Evolutionary conservation across 441 rosid genomes (phyloP).

Genomic region (Rhodomyrtus psidioides): DNA sequence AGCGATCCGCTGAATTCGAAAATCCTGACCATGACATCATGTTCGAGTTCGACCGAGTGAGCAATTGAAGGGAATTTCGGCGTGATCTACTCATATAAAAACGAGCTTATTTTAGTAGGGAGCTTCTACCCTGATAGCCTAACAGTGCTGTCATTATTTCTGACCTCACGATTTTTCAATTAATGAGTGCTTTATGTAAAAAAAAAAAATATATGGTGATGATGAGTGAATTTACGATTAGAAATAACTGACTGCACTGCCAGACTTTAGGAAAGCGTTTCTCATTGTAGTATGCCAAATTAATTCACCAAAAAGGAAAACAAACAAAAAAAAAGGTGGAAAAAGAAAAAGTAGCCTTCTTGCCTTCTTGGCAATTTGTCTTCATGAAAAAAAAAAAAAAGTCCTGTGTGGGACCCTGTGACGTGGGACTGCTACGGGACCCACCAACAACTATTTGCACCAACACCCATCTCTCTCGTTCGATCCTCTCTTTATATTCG

Average conservation of each 20-base stretch:
- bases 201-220: too few species aligned
- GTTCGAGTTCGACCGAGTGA: not conserved
- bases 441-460: not conserved
- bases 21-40: not conserved
- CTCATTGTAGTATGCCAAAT: not conserved
- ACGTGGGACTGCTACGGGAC: not conserved
- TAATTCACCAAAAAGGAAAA: not conserved
- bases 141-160: too few species aligned
- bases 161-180: too few species aligned
- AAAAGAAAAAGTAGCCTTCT: not conserved
- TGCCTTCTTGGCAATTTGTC: not conserved
- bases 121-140: too few species aligned
- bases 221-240: too few species aligned
- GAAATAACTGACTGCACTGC: too few species aligned
- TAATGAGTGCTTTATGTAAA: too few species aligned
- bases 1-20: not conserved
- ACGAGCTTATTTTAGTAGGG: not conserved
- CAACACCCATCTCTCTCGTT: conserved; percentile 4
- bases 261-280: too few species aligned
- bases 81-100: not conserved
- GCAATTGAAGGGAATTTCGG: not conserved
- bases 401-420: not conserved
- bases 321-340: too few species aligned
- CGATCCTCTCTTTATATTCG: not conserved
- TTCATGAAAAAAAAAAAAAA: not conserved